phyloP scores from a whole-genome alignment of 2,329 filamentous ascomycete species.

The Phyllosticta paracitricarpa region DNA sequence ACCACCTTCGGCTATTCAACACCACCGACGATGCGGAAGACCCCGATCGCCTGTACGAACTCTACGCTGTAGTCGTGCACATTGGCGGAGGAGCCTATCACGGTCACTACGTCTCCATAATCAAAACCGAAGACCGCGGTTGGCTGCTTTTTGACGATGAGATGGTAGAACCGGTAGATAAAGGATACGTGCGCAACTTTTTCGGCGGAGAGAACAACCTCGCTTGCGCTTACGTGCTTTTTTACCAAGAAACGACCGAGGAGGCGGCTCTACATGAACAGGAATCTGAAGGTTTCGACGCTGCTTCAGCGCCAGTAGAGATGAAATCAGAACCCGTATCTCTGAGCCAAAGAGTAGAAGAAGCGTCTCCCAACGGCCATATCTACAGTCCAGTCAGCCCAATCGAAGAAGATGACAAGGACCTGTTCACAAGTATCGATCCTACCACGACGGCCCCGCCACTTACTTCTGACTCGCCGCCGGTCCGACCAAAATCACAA shows the following conservation, averaged over 20 bases:
- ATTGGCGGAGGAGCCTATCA: conserved; percentile 96
- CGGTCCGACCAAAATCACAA: conserved; percentile 15
- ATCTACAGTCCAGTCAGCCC: conserved; percentile 29
- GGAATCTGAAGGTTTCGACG: conserved; percentile 59
- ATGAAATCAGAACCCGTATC: conserved; percentile 37
- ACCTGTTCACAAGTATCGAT: conserved; percentile 48
- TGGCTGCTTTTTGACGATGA: conserved; percentile 98
- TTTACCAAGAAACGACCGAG: conserved; percentile 84
- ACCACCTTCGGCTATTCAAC: conserved; percentile 92
- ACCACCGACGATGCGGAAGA: conserved; percentile 93
- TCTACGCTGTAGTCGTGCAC: conserved; percentile 95
- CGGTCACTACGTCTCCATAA: conserved; percentile 93
- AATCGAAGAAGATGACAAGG: conserved; percentile 32
- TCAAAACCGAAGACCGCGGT: conserved; percentile 91
- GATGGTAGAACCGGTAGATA: conserved; percentile 96
- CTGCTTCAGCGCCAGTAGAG: conserved; percentile 49
- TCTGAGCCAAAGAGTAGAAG: conserved; percentile 17
- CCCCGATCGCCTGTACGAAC: conserved; percentile 85
- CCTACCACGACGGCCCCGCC: conserved; percentile 55
- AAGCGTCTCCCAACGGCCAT: conserved; percentile 19
- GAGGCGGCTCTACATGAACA: conserved; percentile 66
- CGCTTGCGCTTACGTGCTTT: conserved; percentile 92
- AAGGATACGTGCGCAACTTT: conserved; percentile 91
- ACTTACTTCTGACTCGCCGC: conserved; percentile 15
- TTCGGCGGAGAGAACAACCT: conserved; percentile 80